Evolutionary conservation across 495 filamentous ascomycete species (phyloP).

Genomic region (Immersiella caudata): DNA sequence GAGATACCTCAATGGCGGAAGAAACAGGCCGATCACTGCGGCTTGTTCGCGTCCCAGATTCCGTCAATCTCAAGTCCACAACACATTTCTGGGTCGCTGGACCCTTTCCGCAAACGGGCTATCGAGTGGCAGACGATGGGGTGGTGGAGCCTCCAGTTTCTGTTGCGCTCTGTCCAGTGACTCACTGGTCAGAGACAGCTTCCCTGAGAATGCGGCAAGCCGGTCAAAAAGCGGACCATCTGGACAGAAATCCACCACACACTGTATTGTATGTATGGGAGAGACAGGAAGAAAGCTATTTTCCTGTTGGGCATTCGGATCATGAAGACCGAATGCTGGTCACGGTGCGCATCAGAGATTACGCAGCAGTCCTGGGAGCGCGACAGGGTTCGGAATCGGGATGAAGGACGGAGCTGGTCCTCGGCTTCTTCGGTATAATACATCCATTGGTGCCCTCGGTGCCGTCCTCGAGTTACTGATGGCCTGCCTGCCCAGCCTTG

Average conservation of each 20-base stretch:
- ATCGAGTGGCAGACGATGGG: slow-evolving; percentile 13
- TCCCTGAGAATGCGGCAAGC: neutral
- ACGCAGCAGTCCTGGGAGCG: neutral
- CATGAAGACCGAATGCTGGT: too few relatives aligned
- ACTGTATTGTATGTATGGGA: too few relatives aligned
- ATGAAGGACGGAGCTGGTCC: neutral
- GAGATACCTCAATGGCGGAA: slow-evolving; percentile 33
- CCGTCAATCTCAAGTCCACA: slow-evolving; percentile 24
- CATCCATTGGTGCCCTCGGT: too few relatives aligned
- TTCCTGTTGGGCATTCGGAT: too few relatives aligned
- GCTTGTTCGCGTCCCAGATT: slow-evolving; percentile 11
- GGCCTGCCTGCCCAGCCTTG: neutral
- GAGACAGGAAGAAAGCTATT: too few relatives aligned
- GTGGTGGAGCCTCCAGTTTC: slow-evolving; percentile 19
- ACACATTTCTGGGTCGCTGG: slow-evolving; percentile 16
- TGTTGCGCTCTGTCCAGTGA: neutral
- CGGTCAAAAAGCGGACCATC: neutral
- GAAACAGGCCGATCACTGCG: slow-evolving; percentile 24
- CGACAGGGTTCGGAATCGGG: slow-evolving; percentile 1
- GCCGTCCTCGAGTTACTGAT: neutral
- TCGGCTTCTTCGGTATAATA: slow-evolving; percentile 1
- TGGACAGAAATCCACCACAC: too few relatives aligned
- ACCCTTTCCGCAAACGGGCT: slow-evolving; percentile 22
- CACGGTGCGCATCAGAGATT: slow-evolving; percentile 2
- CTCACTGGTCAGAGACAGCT: too few relatives aligned